phyloP scores from a whole-genome alignment of 2,329 filamentous ascomycete species.

The Stagonosporopsis rhizophila region DNA sequence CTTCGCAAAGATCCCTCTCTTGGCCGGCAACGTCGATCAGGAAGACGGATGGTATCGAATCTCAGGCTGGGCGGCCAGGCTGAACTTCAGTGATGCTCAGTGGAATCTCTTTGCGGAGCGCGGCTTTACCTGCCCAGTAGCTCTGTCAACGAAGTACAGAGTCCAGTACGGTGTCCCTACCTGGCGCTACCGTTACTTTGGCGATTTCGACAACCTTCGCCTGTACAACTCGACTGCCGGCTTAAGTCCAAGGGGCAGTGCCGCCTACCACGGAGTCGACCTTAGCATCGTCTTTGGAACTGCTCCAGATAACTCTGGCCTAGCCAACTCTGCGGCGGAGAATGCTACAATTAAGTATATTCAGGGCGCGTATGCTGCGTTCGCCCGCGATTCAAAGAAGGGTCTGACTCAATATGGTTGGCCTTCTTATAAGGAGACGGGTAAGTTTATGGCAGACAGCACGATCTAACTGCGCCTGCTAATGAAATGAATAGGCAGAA shows the following conservation, averaged over 20 bases:
- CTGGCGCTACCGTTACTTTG: slow-evolving; percentile 49
- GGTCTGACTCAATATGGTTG: slow-evolving; percentile 45
- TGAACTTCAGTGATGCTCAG: slow-evolving; percentile 31
- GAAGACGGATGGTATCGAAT: slow-evolving; percentile 40
- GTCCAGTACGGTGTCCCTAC: slow-evolving; percentile 39
- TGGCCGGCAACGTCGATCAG: slow-evolving; percentile 35
- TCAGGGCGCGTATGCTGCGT: slow-evolving; percentile 45
- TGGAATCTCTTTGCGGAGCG: slow-evolving; percentile 36
- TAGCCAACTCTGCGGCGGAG: slow-evolving; percentile 33
- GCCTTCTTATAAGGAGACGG: slow-evolving; percentile 28
- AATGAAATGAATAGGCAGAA: slow-evolving; percentile 7
- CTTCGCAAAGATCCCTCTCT: slow-evolving; percentile 35
- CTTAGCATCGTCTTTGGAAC: slow-evolving; percentile 47
- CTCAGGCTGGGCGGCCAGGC: slow-evolving; percentile 29
- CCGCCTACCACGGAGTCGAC: slow-evolving; percentile 49
- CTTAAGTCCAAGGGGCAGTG: slow-evolving; percentile 37
- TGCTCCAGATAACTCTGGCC: slow-evolving; percentile 33
- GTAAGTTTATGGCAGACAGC: slow-evolving; percentile 15
- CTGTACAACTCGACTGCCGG: slow-evolving; percentile 40
- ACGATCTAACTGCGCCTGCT: background rate
- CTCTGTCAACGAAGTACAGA: slow-evolving; percentile 27
- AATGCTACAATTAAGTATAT: slow-evolving; percentile 42
- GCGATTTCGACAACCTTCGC: slow-evolving; percentile 45
- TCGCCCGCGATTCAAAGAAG: slow-evolving; percentile 41
- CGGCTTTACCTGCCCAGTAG: slow-evolving; percentile 36